Base-by-base conservation (phyloP, 192 early-diverging fungal genomes). In the Mortierella alpina region DNA sequence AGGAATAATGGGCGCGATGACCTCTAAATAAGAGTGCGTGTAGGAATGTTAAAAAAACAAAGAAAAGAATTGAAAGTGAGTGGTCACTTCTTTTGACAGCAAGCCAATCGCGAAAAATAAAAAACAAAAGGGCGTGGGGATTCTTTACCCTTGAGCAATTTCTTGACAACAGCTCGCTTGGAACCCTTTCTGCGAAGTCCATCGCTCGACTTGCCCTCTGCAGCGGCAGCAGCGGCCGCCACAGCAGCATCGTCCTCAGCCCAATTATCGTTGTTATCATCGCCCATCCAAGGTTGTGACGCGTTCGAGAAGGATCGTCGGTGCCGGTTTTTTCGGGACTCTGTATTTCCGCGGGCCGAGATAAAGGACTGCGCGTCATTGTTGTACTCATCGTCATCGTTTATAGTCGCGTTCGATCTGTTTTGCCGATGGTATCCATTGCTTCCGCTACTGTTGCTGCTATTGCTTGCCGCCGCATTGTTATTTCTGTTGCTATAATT, bases 271-370 rank as follows among this genome's bases (percentile, higher is more conserved):
- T 64, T 49, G 31, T 51, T 67, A 45, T 75, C 73, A 44, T 64
- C 69, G 0, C 61, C 69, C 3, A 51, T 75, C 59, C 68, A 70
- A 41, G 44, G 51, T 15, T 65, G 61, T 0, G 80, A 82, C 8
- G 72, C 68, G 59, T 81, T 70, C 6, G 72, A 74, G 46, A 64
- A 74, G 11, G 70, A 74, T 10, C 68, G 56, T 39, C 71, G 72
- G 58, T 79, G 63, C 13, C 82, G 49, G 31, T 78, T 71, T 55
- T 67, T 70, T 70, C 68, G 57, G 17, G 75, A 69, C 39, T 67
- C 65, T 45, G 63, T 44, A 55, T 65, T 44, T 45, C 45, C 66
- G 63, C 59, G 58, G 44, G 59, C 69, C 40, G 70, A 72, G 22
- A 64, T 72, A 60, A 77, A 77, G 1, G 71, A 79, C 52, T 66